Evolutionary conservation across 1,284 basidiomycete genomes (phyloP).

Genomic region (Malassezia caprae): DNA sequence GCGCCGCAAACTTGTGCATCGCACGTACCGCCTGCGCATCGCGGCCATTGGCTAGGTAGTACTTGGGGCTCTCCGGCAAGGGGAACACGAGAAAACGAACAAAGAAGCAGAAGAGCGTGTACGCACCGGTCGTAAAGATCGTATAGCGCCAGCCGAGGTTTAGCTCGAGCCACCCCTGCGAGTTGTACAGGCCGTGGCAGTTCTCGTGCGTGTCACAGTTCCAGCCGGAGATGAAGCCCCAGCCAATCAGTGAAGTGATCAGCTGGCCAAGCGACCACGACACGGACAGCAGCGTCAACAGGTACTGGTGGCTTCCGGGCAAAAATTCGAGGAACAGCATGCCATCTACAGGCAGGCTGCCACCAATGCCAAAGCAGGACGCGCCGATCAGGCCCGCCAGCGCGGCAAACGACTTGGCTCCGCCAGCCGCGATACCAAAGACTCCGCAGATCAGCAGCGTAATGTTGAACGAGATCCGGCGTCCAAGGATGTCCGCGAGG

Average conservation of each 20-base stretch:
- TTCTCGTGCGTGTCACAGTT: conserved; percentile 23
- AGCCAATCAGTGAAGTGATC: conserved; percentile 35
- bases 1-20: conserved; percentile 34
- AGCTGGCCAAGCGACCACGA: conserved; percentile 45
- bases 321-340: conserved; percentile 45
- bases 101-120: conserved; percentile 38
- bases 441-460: conserved; percentile 40
- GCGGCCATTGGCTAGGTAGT: conserved; percentile 36
- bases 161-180: conserved; percentile 19
- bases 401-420: conserved; percentile 33
- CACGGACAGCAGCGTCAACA: conserved; percentile 38
- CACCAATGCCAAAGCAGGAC: conserved; percentile 39
- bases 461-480: conserved; percentile 42
- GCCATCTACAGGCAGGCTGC: conserved; percentile 43
- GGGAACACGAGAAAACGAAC: conserved; percentile 36
- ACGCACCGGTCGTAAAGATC: conserved; percentile 36
- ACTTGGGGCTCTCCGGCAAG: conserved; percentile 45
- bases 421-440: conserved; percentile 41
- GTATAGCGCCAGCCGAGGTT: conserved; percentile 44
- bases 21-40: conserved; percentile 41
- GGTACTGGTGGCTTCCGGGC: conserved; percentile 35
- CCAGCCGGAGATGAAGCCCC: conserved; percentile 44
- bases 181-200: neutral
- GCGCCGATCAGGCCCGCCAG: conserved; percentile 37
- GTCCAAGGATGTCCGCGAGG: conserved; percentile 39